Evolutionary conservation across 345 rosid species (phyloP), one percentile per base, ranked within the genome.

Genomic region (Lumnitzera littorea): DNA sequence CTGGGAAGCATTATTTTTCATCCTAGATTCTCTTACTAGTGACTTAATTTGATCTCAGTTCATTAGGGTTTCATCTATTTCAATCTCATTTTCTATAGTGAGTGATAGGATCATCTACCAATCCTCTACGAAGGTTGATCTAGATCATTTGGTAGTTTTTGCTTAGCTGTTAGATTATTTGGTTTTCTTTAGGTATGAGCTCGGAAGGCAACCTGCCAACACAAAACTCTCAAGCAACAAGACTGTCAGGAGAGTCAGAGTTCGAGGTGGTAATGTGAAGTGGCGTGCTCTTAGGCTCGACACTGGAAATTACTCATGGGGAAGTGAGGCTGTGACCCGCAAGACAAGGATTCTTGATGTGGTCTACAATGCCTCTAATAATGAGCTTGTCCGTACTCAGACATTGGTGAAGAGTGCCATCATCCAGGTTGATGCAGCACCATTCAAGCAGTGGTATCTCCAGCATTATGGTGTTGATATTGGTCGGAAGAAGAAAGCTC

Each of bases 261-360:
- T 89, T 67, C 85, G 92, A 49, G 96, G 94, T 16, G 96, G 96
- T 0, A 89, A 86, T 43, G 91, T 89, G 15, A 84, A 86, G 82
- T 89, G 96, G 96, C 85, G 96, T 56, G 94, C 96, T 15, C 31
- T 83, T 80, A 81, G 96, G 55, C 88, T 88, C 0, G 96, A 88
- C 63, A 86, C 92, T 0, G 96, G 96, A 72, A 88, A 88, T 75
- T 88, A 73, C 78, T 84, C 92, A 0, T 88, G 92, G 96, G 96
- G 96, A 52, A 88, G 96, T 56, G 96, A 86, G 71, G 87, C 96
- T 3, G 87, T 82, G 54, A 84, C 96, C 56, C 82, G 94, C 43
- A 89, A 89, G 78, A 84, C 96, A 23, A 86, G 94, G 51, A 70
- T 89, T 56, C 88, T 89, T 10, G 96, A 88, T 61, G 92, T 85